A percentile compares a stretch with the other conserved stretches of the same genome.
These are phyloP conservation scores for Claviceps capensis DNA, from an alignment of 2,329 filamentous ascomycete genomes.

Conservation along the genomic window DNA sequence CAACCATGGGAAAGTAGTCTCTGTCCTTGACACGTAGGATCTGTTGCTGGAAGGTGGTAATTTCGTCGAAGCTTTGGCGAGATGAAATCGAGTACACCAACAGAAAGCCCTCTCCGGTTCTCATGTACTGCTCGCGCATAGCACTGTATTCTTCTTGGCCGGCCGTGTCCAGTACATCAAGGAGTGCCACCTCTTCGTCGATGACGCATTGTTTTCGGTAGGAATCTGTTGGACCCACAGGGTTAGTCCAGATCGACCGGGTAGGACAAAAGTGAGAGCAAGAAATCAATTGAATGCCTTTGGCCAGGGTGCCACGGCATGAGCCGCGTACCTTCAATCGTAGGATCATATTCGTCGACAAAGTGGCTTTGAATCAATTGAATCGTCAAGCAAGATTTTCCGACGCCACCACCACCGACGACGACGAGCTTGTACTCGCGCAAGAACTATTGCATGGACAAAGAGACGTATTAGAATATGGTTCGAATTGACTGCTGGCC, in stretches of 20 bases:
- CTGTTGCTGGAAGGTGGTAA: conserved; percentile 96
- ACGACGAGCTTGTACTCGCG: conserved; percentile 94
- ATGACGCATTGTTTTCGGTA: conserved; percentile 99
- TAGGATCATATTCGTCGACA: conserved; percentile 98
- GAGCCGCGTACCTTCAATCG: conserved; percentile 67
- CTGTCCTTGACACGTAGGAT: conserved; percentile 98
- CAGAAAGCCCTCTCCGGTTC: conserved; percentile 93
- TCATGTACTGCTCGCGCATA: conserved; percentile 99
- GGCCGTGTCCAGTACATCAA: conserved; percentile 95
- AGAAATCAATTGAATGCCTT: background rate
- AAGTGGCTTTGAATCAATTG: conserved; percentile 94
- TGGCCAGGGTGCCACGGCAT: background rate
- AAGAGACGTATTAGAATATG: background rate
- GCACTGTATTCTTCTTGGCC: conserved; percentile 98
- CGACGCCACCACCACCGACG: conserved; percentile 93
- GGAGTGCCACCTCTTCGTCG: conserved; percentile 91
- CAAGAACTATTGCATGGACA: conserved; percentile 45
- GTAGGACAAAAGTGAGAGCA: background rate
- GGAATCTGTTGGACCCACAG: conserved; percentile 55
- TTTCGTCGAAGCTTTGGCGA: conserved; percentile 94
- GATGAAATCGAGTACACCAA: conserved; percentile 98
- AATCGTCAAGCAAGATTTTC: conserved; percentile 98
- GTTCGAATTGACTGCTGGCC: background rate
- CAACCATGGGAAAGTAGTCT: conserved; percentile 98
- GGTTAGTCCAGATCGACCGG: background rate